Evolutionary conservation across 2,329 filamentous ascomycete species (phyloP), one percentile per base, ranked within the genome.

Genomic region (Gremmenia infestans): DNA sequence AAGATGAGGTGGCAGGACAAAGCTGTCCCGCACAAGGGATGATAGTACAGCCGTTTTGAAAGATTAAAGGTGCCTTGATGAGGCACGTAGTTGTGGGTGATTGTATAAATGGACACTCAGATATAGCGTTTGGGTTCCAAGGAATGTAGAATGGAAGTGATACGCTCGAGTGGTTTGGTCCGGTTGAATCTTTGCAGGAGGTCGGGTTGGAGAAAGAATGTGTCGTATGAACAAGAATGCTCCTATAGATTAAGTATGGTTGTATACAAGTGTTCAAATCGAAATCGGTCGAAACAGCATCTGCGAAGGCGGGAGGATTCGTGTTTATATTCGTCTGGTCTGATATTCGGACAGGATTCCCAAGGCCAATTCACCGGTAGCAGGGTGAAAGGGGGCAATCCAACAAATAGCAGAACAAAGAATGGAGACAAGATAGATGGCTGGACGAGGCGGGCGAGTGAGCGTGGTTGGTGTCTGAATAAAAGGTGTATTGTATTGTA

Each of bases 11-110:
- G 87, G 78, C 74, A 81, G 89, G 86, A 90, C 86, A 79, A 89
- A 83, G 74, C 80, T 87, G 88, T 93, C 89, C 89, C 87, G 84
- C 77, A 83, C 77, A 74, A 80, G 79, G 75, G 87, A 84, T 74
- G 87, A 88, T 78, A 91, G 78, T 72, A 89, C 84, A 80, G 88
- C 88, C 88, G 88, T 92, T 82, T 82, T 91, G 87, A 82, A 79
- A 77, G 76, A 73, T 79, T 80, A 81, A 79, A 67, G 53, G 67
- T 70, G 69, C 72, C 63, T 48, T 47, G 57, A 50, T 43, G 48
- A 65, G 67, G 67, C 69, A 70, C 68, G 56, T 63, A 65, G 60
- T 67, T 66, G 67, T 63, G 68, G 65, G 65, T 66, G 63, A 35
- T 46, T 52, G 32, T 48, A 39, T 48, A 56, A 62, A 47, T 37